These are phyloP conservation scores for Nicotiana obtusifolia DNA, from an alignment of 257 asterid genomes.

Conservation along the genomic window DNA sequence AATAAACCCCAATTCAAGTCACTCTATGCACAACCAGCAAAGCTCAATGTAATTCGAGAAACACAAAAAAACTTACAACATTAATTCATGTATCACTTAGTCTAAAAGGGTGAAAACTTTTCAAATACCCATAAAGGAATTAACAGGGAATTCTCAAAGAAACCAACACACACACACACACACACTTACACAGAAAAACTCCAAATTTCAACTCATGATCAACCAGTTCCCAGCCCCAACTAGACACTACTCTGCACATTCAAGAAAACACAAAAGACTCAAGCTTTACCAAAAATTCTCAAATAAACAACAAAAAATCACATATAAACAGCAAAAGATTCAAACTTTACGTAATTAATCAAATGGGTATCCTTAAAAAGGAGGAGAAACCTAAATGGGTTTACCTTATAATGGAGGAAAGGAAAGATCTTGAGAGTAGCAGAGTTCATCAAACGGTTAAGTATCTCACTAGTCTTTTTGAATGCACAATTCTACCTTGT, in stretches of 20 bases:
- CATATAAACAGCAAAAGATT: not conserved
- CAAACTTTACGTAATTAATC: not conserved
- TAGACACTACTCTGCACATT: not conserved
- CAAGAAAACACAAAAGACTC: not conserved
- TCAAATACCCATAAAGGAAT: slow-evolving; percentile 15
- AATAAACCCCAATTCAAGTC: slow-evolving; percentile 35
- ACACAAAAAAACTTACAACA: slow-evolving; percentile 9
- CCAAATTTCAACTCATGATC: not conserved
- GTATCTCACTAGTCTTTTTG: not conserved
- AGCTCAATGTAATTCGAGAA: slow-evolving; percentile 13
- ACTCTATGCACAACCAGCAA: not conserved
- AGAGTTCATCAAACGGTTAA: not conserved
- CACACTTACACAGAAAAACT: not conserved
- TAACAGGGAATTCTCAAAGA: slow-evolving; percentile 19
- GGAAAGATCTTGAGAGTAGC: not conserved
- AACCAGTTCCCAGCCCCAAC: not conserved
- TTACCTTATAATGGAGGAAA: not conserved
- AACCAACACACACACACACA: slow-evolving; percentile 6
- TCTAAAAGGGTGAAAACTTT: slow-evolving; percentile 14
- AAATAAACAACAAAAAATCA: slow-evolving; percentile 7
- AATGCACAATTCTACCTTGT: not conserved
- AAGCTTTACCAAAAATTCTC: slow-evolving; percentile 19
- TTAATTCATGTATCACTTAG: not conserved
- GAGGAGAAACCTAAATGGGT: not conserved
- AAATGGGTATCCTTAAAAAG: not conserved